Percentiles rank a stretch among this genome's conserved stretches.
Conservation (phyloP, 2,329 filamentous ascomycete genomes). For the Plectosphaerella cucumerina region DNA sequence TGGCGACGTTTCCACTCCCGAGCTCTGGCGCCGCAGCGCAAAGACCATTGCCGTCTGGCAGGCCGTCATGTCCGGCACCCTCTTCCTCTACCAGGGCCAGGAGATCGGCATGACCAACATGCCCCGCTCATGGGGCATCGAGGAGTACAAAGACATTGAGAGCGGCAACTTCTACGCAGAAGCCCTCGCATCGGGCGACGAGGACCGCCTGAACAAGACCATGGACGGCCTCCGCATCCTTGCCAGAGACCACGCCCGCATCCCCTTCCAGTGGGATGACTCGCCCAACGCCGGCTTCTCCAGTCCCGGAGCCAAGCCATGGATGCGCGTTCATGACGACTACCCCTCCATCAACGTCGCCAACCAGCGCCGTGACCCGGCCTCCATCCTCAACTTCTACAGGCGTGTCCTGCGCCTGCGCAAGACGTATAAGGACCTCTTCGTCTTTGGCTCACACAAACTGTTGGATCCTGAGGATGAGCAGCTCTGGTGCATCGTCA, state of each 20-base stretch:
- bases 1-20: conserved; percentile 37
- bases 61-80: conserved; percentile 44
- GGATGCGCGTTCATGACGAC: conserved; percentile 64
- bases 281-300: conserved; percentile 59
- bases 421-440: conserved; percentile 51
- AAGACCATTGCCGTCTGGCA: conserved; percentile 51
- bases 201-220: conserved; percentile 36
- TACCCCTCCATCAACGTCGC: conserved; percentile 53
- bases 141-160: conserved; percentile 52
- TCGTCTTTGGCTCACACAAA: conserved; percentile 59
- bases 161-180: conserved; percentile 47
- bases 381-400: conserved; percentile 57
- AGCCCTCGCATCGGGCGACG: conserved; percentile 28
- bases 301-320: conserved; percentile 39
- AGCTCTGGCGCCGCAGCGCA: conserved; percentile 37
- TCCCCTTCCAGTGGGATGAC: conserved; percentile 64
- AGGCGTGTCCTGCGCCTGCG: conserved; percentile 46
- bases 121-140: conserved; percentile 43
- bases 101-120: conserved; percentile 59
- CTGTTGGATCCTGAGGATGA: conserved; percentile 46
- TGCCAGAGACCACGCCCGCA: conserved; percentile 59
- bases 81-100: conserved; percentile 58
- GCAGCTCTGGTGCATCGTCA: conserved; percentile 53
- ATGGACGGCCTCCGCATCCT: conserved; percentile 51
- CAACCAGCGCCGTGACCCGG: conserved; percentile 35